Evolutionary conservation across 2,329 filamentous ascomycete genomes (phyloP).

Genomic region (Cordyceps cicadae): DNA sequence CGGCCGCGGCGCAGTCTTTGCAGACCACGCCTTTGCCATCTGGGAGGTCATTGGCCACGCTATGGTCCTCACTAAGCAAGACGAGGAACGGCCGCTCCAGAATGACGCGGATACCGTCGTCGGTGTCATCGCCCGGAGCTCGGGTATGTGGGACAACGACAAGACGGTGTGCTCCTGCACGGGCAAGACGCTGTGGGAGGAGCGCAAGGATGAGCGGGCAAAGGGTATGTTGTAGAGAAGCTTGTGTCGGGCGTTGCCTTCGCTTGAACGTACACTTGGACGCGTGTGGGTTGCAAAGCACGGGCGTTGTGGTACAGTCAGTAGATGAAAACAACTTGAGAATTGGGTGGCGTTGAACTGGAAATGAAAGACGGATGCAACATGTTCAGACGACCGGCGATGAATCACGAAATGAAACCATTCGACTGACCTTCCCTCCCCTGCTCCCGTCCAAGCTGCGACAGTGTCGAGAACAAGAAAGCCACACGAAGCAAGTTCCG

Average conservation of each 20-base stretch:
- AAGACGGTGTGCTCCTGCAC: slow-evolving; percentile 98
- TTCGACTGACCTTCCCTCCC: not conserved
- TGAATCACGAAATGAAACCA: not conserved
- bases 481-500: not conserved
- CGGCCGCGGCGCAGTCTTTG: slow-evolving; percentile 70
- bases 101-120: slow-evolving; percentile 83
- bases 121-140: slow-evolving; percentile 88
- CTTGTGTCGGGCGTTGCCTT: not conserved
- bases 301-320: not conserved
- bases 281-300: not conserved
- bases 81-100: slow-evolving; percentile 46
- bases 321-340: no score
- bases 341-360: not conserved
- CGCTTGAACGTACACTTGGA: not conserved
- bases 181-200: slow-evolving; percentile 97
- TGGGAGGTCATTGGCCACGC: slow-evolving; percentile 96
- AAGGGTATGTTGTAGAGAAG: slow-evolving; percentile 71
- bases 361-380: not conserved
- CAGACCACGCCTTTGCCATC: slow-evolving; percentile 75
- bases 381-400: not conserved
- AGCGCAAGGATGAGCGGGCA: slow-evolving; percentile 78
- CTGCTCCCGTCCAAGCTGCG: not conserved
- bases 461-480: not conserved
- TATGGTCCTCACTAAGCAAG: slow-evolving; percentile 69
- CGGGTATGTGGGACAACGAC: slow-evolving; percentile 98